Evolutionary conservation across 1,284 basidiomycete species (phyloP), one percentile per base, ranked within the genome.

Genomic region (Cutaneotrichosporon sp.): DNA sequence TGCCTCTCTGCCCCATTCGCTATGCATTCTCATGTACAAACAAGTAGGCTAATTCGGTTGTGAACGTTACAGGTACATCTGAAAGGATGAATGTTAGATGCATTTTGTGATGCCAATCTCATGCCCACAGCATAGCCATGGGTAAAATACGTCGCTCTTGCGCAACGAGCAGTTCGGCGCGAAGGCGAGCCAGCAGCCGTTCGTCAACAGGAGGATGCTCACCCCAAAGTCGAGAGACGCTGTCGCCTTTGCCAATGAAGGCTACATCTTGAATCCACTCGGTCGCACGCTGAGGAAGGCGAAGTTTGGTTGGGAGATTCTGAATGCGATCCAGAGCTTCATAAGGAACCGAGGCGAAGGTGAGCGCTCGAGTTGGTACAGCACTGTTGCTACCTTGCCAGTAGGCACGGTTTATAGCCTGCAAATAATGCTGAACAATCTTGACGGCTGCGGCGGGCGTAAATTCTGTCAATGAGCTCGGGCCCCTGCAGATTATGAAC

Each of bases 201-300:
- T 47, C 34, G 26, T 47, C 33, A 20, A 29, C 26, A 3, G 33
- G 24, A 22, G 46, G 46, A 20, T 47, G 31, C 11, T 47, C 46
- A 26, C 26, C 33, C 46, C 46, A 47, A 14, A 47, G 24, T 11
- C 46, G 46, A 10, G 33, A 37, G n/a, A 37, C 35, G 26, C 26
- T 37, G 25, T 37, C 34, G n/a, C 34, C 26, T 5, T 47, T 27
- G 46, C 33, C 34, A n/a, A 37, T 17, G n/a, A 47, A 47, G 24
- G 25, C 11, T 7, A 37, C 34, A 35, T 47, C 46, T 26, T 47
- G 46, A 6, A 47, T 37, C 34, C 34, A 47, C n/a, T 47, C 46
- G n/a, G 27, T 26, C 19, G 29, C 42, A 20, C 27, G 27, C 11
- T 44, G 16, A 20, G 42, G 29, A 20, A 44, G 42, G 7, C 29